A percentile compares a stretch with the other conserved stretches of the same genome.
These are phyloP conservation scores for Macadamia tetraphylla DNA, from an alignment of 164 flowering plant species.

Conservation along the genomic window DNA sequence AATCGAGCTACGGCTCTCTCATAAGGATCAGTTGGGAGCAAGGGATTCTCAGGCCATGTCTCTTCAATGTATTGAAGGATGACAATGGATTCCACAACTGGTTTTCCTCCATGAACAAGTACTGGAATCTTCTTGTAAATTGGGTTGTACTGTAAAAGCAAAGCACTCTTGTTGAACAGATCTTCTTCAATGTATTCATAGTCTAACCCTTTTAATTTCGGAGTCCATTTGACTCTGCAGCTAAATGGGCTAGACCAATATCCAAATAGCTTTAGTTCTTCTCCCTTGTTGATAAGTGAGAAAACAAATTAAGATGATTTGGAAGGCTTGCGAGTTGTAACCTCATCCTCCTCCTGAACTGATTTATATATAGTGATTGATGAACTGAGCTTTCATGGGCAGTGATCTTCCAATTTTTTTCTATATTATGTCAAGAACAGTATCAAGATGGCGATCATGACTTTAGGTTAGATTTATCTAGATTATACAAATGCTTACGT, in stretches of 20 bases:
- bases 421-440: too few species aligned
- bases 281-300: conserved; percentile 4
- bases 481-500: too few species aligned
- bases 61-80: conserved; percentile 39
- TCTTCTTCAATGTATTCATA: conserved; percentile 35
- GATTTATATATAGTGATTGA: not conserved
- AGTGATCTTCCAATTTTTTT: too few species aligned
- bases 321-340: too few species aligned
- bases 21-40: conserved; percentile 27
- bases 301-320: too few species aligned
- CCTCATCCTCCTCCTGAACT: too few species aligned
- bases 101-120: conserved; percentile 33
- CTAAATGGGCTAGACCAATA: conserved; percentile 29
- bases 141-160: conserved; percentile 26
- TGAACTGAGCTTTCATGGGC: too few species aligned
- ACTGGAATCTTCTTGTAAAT: conserved; percentile 36
- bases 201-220: conserved; percentile 31
- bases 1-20: conserved; percentile 32
- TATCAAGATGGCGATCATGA: too few species aligned
- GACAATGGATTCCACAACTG: conserved; percentile 27
- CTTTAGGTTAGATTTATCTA: too few species aligned
- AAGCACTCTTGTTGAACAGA: conserved; percentile 13
- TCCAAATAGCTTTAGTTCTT: conserved; percentile 29
- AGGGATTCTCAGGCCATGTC: conserved; percentile 29
- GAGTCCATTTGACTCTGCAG: conserved; percentile 39